Evolutionary conservation across 2,329 filamentous ascomycete genomes (phyloP), one percentile per base, ranked within the genome.

Genomic region (Colletotrichum chrysophilum): DNA sequence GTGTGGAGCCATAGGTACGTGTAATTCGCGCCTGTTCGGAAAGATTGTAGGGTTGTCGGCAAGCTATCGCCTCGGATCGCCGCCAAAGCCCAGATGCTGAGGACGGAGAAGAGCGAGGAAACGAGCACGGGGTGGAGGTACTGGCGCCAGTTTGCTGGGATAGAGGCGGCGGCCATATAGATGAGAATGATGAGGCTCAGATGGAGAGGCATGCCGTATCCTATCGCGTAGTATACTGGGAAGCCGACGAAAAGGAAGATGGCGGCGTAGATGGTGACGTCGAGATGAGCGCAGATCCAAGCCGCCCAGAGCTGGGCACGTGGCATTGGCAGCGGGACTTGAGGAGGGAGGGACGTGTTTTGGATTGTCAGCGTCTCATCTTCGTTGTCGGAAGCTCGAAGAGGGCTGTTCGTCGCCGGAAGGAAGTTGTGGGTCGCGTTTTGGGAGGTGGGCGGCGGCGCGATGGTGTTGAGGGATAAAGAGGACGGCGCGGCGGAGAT

Each of bases 61-160:
- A 93, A 83, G 12, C 76, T 79, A 14, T 87, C 81, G n/a, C 86
- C 84, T 5, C 82, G 82, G 16, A 85, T 84, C 3, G 88, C 83
- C 0, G 89, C 89, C 4, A 92, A 83, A 10, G 89, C 82, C 87
- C 89, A 92, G 74, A 92, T 83, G 2, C 84, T 82, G 1, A 92
- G 81, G 10, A 91, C 87, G 2, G 89, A 90, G 76, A 89, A 78
- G 13, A 89, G 84, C 1, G 91, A 89, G 1, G 89, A 89, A 9
- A 91, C 86, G 5, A 92, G 83, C 2, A 92, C 90, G 0, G 91
- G 91, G 79, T 93, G 91, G 4, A 92, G 83, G 77, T 90, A 88
- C 56, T 87, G 86, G 24, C 85, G 84, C 86, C 88, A 91, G 3
- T 78, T 81, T 0, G 85, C 80, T 0, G 91, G 88, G 12, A 92